These are phyloP conservation scores for Plasmopara halstedii DNA, from an alignment of 352 stramenopile genomes.

Conservation along the genomic window DNA sequence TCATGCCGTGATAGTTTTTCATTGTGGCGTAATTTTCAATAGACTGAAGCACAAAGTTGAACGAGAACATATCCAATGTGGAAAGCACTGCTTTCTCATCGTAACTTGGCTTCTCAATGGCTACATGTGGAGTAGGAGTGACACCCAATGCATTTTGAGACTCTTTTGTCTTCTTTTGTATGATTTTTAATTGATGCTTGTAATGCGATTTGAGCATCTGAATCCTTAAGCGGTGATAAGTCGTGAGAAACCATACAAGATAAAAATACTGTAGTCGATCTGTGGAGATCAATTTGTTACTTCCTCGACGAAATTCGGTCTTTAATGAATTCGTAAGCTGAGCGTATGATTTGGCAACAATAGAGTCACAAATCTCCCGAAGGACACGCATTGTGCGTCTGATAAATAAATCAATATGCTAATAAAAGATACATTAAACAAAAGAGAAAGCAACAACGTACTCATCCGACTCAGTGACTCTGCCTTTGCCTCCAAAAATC, in stretches of 20 bases:
- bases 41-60: constrained; percentile 86
- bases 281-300: constrained; percentile 70
- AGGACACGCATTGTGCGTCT: constrained; percentile 63
- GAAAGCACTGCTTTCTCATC: constrained; percentile 78
- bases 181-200: constrained; percentile 41
- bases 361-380: constrained; percentile 59
- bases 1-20: constrained; percentile 83
- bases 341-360: constrained; percentile 75
- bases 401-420: constrained; percentile 4
- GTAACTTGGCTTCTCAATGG: constrained; percentile 40
- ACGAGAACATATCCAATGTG: constrained; percentile 87
- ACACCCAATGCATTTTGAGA: constrained; percentile 52
- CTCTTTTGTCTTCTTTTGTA: constrained; percentile 45
- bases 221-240: constrained; percentile 73
- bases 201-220: constrained; percentile 64
- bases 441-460: constrained; percentile 12
- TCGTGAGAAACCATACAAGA: constrained; percentile 79
- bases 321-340: constrained; percentile 83
- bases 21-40: constrained; percentile 76
- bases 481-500: constrained; percentile 62
- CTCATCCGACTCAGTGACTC: constrained; percentile 51
- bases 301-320: constrained; percentile 78
- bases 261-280: constrained; percentile 88
- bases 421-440: not conserved
- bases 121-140: constrained; percentile 26